phyloP scores from a whole-genome alignment of 352 stramenopile genomes.

The Phytophthora podocarpi region DNA sequence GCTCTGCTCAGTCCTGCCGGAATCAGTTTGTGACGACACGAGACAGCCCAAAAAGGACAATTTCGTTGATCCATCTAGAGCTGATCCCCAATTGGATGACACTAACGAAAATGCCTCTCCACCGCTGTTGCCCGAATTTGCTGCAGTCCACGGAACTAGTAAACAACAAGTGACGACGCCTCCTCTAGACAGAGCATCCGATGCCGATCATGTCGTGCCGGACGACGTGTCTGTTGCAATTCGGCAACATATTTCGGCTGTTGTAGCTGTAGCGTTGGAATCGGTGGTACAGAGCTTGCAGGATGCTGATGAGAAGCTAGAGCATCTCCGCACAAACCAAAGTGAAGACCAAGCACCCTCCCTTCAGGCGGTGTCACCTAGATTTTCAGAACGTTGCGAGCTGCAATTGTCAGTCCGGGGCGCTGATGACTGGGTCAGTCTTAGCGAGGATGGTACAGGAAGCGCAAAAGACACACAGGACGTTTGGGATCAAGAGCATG shows the following conservation, averaged over 20 bases:
- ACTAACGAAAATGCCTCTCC: background rate
- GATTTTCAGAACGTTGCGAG: background rate
- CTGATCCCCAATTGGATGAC: background rate
- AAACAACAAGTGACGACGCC: background rate
- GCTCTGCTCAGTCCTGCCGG: conserved; percentile 2
- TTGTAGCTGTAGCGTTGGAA: conserved; percentile 38
- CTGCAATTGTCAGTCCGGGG: background rate
- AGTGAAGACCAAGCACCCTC: background rate
- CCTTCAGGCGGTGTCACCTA: background rate
- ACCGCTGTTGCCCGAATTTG: background rate
- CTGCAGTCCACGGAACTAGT: background rate
- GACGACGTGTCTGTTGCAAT: conserved; percentile 33
- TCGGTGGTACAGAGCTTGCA: conserved; percentile 33
- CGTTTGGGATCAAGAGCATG: conserved; percentile 1
- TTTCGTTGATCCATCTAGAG: background rate
- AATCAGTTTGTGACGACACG: background rate
- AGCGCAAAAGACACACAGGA: background rate
- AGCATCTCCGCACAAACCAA: background rate
- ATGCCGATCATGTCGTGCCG: background rate
- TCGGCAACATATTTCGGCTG: conserved; percentile 33
- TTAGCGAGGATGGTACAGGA: background rate
- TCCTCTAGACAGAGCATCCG: background rate
- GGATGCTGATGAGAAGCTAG: conserved; percentile 6
- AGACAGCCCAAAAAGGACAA: background rate
- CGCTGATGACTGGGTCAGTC: background rate